Percentiles rank a stretch among this genome's conserved stretches.
Evolutionary conservation across 257 asterid genomes (phyloP).

Genomic region (Gynochthodes officinalis): DNA sequence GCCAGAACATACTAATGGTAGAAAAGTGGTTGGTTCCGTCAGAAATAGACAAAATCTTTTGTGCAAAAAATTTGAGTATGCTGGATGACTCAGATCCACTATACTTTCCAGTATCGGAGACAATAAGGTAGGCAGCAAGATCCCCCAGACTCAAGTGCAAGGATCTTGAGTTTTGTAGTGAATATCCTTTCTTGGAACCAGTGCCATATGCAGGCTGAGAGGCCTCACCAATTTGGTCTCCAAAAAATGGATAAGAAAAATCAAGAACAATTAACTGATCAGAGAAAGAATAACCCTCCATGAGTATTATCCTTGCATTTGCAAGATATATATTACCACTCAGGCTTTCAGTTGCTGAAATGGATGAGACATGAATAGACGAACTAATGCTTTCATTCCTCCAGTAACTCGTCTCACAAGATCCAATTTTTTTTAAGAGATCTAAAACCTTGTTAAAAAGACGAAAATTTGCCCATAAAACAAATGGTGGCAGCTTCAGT

Average conservation of each 20-base stretch:
- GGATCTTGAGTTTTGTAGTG: conserved; percentile 44
- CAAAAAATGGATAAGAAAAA: conserved; percentile 39
- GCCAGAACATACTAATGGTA: conserved; percentile 70
- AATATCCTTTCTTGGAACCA: conserved; percentile 39
- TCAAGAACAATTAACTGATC: conserved; percentile 75
- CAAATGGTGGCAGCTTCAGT: conserved; percentile 64
- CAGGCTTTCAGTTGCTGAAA: conserved; percentile 35
- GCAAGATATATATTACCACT: conserved; percentile 59
- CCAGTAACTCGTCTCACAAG: conserved; percentile 30
- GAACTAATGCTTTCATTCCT: conserved; percentile 37
- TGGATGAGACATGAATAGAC: conserved; percentile 26
- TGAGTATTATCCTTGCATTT: conserved; percentile 72
- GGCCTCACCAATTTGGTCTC: conserved; percentile 39
- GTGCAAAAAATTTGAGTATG: conserved; percentile 42
- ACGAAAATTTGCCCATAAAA: conserved; percentile 72
- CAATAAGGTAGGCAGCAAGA: conserved; percentile 50
- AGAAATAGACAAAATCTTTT: conserved; percentile 50
- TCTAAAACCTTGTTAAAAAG: conserved; percentile 36
- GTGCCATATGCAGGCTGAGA: conserved; percentile 35
- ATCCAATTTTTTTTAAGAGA: conserved; percentile 50
- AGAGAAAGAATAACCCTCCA: conserved; percentile 53
- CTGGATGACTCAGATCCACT: conserved; percentile 32
- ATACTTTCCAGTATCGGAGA: conserved; percentile 37
- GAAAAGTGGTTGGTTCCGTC: conserved; percentile 45
- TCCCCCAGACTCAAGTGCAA: conserved; percentile 57